Base-by-base conservation (phyloP, 495 filamentous ascomycete species). In the Lindgomyces ingoldianus region DNA sequence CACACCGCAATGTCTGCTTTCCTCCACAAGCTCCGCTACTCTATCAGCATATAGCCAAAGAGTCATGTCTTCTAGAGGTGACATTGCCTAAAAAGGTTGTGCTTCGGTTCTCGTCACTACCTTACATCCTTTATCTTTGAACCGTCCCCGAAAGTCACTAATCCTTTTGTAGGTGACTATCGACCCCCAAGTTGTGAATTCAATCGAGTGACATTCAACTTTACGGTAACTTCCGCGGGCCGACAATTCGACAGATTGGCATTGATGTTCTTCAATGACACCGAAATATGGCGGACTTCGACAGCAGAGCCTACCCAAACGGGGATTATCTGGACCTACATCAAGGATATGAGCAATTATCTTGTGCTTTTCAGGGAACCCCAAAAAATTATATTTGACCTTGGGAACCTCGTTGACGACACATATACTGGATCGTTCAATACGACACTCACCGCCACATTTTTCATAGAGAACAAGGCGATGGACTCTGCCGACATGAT, bases 281-380 rank as follows among this genome's bases (percentile, higher is more conserved):
- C 83, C 19, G 92, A 96, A 72, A 81, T 96, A 2, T 94, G 88
- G 78, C 80, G 92, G 24, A 95, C 92, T 2, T 93, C 90, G 12
- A 96, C 92, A 4, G 91, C 91, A 0, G 89, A 96, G 75, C 92
- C 92, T 2, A 90, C 84, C 0, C 51, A 68, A 1, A 79, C 81
- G 46, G 91, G 91, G 0, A 93, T 95, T 52, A 67, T 80, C 4
- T 87, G 81, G 87, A 88, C 87, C 1, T 93, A 94, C 60, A 78
- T 87, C 59, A 96, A 96, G 73, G 91, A 96, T 65, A 87, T 93
- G 84, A 88, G 89, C 0, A 79, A 86, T 58, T 93, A 86, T 74
- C 78, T 88, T 16, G 74, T 81, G 3, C 77, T 96, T 18, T 89
- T 89, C 82, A 80, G 81, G 30, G 45, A 80, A 29, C 77, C 81